Conservation (phyloP, 116 monocot genomes). For the Posidonia oceanica region DNA sequence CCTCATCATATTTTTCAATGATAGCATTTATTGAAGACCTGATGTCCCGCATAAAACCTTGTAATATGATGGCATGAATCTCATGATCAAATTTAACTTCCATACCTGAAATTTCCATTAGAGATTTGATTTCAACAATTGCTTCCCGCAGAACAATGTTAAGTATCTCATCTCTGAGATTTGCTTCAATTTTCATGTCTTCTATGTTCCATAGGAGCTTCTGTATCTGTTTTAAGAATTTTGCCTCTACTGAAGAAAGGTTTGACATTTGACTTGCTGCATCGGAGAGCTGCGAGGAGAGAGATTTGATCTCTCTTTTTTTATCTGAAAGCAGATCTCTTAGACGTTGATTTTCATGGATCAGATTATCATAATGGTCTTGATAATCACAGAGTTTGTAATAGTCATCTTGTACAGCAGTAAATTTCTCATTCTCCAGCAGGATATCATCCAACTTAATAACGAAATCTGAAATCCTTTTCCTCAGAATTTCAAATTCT, state of each 20-base stretch:
- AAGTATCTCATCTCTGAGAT: constrained; percentile 28
- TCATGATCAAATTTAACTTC: constrained; percentile 18
- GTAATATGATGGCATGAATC: constrained; percentile 17
- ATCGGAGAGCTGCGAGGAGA: constrained; percentile 41
- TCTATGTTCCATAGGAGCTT: constrained; percentile 30
- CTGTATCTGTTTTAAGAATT: constrained; percentile 29
- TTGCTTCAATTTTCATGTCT: constrained; percentile 29
- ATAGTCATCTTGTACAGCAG: constrained; percentile 8
- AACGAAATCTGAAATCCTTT: constrained; percentile 43
- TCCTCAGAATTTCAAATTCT: constrained; percentile 55
- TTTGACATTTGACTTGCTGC: constrained; percentile 23
- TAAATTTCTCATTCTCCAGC: constrained; percentile 17
- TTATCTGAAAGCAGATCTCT: constrained; percentile 37
- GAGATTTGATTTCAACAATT: constrained; percentile 18
- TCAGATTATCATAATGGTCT: constrained; percentile 28
- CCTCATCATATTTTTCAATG: constrained; percentile 8
- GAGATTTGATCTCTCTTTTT: constrained; percentile 28
- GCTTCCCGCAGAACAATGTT: constrained; percentile 25
- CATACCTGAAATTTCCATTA: constrained; percentile 18
- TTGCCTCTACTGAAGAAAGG: constrained; percentile 29
- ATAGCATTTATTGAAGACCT: constrained; percentile 9
- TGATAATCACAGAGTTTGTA: constrained; percentile 29
- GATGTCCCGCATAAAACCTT: constrained; percentile 18
- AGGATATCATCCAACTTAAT: constrained; percentile 49
- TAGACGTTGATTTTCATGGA: constrained; percentile 41